Base-by-base conservation (phyloP, 768 basidiomycete species). In the Termitomyces titanicus region DNA sequence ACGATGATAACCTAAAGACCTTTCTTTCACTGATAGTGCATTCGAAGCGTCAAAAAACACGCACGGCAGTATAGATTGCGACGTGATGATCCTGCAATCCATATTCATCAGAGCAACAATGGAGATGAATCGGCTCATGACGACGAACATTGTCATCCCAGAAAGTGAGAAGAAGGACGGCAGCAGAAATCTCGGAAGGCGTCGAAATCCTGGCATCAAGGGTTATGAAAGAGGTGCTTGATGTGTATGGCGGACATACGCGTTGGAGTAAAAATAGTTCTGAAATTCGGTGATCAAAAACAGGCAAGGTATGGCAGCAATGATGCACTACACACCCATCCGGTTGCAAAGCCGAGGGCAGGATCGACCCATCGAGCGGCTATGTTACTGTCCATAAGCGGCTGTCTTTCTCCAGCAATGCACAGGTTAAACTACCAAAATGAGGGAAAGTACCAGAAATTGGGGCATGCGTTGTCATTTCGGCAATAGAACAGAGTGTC, bases 391-490 rank as follows among this genome's bases (percentile, higher is more conserved):
- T 51, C 39, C 22, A 47, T 31, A 20, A 39, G 39, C 22, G 10
- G 13, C 31, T 37, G 29, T n/a, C n/a, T 33, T 35, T 46, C n/a
- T 25, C 27, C 12, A 17, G 24, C n/a, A 18, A 20, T 38, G 17
- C 22, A 44, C 12, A 49, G 9, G 22, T 29, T n/a, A 34, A 18
- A 22, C 5, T 46, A 80, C 82, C 84, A 66, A 79, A 89, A 68
- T 88, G 86, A 18, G 87, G 86, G 66, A 89, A 90, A 0, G 86
- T 85, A 17, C 89, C 89, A 3, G 88, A 86, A 46, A 90, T 83
- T 2, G 89, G 89, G 1, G 87, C 88, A 70, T 82, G 81, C 3
- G 85, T 82, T n/a, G 88, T 86, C 88, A 91, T 86, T 70, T 92
- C 89, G 33, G 83, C 88, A 13, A 89, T 66, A 2, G 84, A 80